Evolutionary conservation across 352 stramenopile genomes (phyloP).

Genomic region (Paralagenidium karlingii): DNA sequence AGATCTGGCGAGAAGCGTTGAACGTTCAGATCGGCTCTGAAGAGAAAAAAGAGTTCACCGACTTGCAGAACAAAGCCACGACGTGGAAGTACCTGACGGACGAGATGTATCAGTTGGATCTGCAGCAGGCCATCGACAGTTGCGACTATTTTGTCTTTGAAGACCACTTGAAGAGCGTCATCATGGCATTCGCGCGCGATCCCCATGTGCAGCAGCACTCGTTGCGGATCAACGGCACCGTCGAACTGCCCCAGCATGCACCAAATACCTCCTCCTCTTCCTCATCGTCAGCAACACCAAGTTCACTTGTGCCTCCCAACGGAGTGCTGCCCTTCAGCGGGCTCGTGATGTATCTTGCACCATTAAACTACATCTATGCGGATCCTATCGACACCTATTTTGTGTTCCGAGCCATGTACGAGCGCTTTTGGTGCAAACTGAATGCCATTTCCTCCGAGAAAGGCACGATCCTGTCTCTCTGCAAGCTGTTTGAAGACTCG

Average conservation of each 20-base stretch:
- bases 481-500: conserved; percentile 65
- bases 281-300: too few species aligned
- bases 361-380: conserved; percentile 57
- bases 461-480: conserved; percentile 50
- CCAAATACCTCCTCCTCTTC: too few species aligned
- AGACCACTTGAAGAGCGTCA: conserved; percentile 48
- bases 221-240: conserved; percentile 32
- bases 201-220: conserved; percentile 23
- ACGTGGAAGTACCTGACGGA: conserved; percentile 45
- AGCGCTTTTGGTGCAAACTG: conserved; percentile 66
- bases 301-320: conserved; percentile 31
- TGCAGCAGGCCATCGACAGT: conserved; percentile 64
- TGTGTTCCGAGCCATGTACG: conserved; percentile 69
- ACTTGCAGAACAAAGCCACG: conserved; percentile 20
- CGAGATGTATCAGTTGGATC: conserved; percentile 69
- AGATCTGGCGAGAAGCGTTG: conserved; percentile 56
- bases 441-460: conserved; percentile 39
- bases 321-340: conserved; percentile 59
- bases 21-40: conserved; percentile 15
- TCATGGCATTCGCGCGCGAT: conserved; percentile 67
- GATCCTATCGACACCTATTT: conserved; percentile 54
- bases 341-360: conserved; percentile 57
- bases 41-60: conserved; percentile 25
- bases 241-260: conserved; percentile 5
- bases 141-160: conserved; percentile 78